These are phyloP conservation scores for Amaranthus tricolor DNA, from an alignment of 179 eudicot genomes.

Conservation along the genomic window DNA sequence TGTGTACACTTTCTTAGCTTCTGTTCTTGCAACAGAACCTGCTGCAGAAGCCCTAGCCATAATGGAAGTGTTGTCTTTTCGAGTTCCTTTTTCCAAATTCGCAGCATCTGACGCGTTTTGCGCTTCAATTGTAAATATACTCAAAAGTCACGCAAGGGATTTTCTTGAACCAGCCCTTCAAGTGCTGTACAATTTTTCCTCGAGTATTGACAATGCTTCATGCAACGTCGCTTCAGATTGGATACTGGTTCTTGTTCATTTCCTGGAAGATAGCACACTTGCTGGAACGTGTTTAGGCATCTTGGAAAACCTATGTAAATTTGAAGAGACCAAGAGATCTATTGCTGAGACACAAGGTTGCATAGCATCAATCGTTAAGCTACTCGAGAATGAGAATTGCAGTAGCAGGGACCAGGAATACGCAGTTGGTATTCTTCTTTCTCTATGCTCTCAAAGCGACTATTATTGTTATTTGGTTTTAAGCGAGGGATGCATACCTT, in stretches of 20 bases:
- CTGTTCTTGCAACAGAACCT: conserved; percentile 49
- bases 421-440: conserved; percentile 56
- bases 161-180: too few species aligned
- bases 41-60: conserved; percentile 52
- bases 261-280: conserved; percentile 40
- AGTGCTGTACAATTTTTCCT: too few species aligned
- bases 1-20: conserved; percentile 47
- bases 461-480: conserved; percentile 56
- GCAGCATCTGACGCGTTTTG: conserved; percentile 37
- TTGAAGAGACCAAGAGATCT: conserved; percentile 34
- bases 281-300: conserved; percentile 48
- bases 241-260: conserved; percentile 53
- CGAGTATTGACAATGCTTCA: too few species aligned
- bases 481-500: conserved; percentile 68
- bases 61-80: conserved; percentile 44
- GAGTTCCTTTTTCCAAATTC: conserved; percentile 34
- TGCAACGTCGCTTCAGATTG: conserved; percentile 15
- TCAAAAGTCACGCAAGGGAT: too few species aligned
- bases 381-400: conserved; percentile 56
- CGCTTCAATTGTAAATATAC: too few species aligned
- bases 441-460: conserved; percentile 50
- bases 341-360: conserved; percentile 67
- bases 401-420: conserved; percentile 56
- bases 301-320: conserved; percentile 46
- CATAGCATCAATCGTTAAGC: conserved; percentile 49